Conservation (phyloP, 1,284 basidiomycete genomes). For the Ustilago crameri region DNA sequence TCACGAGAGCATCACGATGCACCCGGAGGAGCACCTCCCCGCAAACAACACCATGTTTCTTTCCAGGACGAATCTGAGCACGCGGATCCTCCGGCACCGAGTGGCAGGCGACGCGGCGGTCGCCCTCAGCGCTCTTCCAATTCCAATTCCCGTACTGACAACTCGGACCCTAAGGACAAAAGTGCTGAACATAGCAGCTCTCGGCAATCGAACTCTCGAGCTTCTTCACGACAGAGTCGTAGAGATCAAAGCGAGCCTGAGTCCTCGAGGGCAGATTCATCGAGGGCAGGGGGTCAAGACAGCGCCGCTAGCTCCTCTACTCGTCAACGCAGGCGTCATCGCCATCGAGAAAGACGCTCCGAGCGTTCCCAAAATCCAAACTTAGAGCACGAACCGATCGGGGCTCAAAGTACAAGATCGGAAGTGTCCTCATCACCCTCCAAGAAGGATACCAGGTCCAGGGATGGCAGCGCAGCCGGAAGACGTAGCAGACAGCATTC, state of each 20-base stretch:
- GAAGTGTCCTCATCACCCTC: conserved; percentile 23
- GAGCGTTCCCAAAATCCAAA: conserved; percentile 17
- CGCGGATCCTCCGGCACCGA: conserved; percentile 11
- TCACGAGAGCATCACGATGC: conserved; percentile 10
- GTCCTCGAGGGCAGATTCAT: conserved; percentile 22
- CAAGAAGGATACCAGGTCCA: conserved; percentile 19
- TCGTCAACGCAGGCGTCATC: conserved; percentile 14
- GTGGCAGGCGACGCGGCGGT: conserved; percentile 20
- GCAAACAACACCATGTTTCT: conserved; percentile 46
- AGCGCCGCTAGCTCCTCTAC: conserved; percentile 26
- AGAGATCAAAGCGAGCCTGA: conserved; percentile 32
- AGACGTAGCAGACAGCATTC: conserved; percentile 34
- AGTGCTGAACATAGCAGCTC: conserved; percentile 39
- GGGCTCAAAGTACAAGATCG: conserved; percentile 16
- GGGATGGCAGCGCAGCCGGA: conserved; percentile 17
- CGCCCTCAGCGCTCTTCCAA: conserved; percentile 26
- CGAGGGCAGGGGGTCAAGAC: conserved; percentile 12
- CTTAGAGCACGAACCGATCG: conserved; percentile 11
- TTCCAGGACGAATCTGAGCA: conserved; percentile 38
- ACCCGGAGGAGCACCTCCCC: conserved; percentile 5
- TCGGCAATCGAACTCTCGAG: conserved; percentile 17
- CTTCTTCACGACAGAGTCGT: conserved; percentile 42
- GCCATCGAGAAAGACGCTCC: conserved; percentile 21
- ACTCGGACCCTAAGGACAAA: conserved; percentile 15
- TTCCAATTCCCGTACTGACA: conserved; percentile 13